These are phyloP conservation scores for Acanthamoeba royreba DNA, from an alignment of 208 protist genomes.

Conservation along the genomic window DNA sequence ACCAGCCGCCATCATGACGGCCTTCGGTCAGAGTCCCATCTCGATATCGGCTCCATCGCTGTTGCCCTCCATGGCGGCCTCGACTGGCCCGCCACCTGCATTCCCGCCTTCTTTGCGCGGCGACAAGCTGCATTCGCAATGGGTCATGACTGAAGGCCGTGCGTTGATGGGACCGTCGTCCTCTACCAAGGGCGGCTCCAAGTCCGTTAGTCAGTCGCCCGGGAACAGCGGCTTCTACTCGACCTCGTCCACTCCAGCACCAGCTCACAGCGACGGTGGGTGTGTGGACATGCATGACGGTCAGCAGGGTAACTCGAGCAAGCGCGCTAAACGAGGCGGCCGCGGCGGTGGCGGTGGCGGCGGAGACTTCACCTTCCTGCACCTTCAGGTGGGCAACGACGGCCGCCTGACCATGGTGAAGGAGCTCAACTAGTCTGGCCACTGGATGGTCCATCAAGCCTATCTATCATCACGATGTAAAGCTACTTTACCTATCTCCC, in stretches of 20 bases:
- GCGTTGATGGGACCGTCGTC: no score
- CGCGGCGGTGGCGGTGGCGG: background rate
- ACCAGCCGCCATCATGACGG: background rate
- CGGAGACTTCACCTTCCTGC: conserved; percentile 1
- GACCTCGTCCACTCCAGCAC: no score
- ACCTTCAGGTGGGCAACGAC: background rate
- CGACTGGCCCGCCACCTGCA: background rate
- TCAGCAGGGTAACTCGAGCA: background rate
- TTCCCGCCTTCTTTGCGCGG: background rate
- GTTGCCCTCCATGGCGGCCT: background rate
- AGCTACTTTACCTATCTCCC: background rate
- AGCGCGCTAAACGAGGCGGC: background rate
- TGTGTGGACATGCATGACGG: no score
- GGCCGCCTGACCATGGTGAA: background rate
- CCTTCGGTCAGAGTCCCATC: background rate
- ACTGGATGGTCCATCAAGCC: background rate
- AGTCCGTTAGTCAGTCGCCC: no score
- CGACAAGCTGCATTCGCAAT: background rate
- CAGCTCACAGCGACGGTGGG: no score
- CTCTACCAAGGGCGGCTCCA: no score
- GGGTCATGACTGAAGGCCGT: background rate
- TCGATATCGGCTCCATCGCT: background rate
- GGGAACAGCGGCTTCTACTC: no score
- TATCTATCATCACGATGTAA: background rate
- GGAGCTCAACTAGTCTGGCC: background rate